Evolutionary conservation across 2,329 filamentous ascomycete genomes (phyloP).

Genomic region (Phialocephala sp.): DNA sequence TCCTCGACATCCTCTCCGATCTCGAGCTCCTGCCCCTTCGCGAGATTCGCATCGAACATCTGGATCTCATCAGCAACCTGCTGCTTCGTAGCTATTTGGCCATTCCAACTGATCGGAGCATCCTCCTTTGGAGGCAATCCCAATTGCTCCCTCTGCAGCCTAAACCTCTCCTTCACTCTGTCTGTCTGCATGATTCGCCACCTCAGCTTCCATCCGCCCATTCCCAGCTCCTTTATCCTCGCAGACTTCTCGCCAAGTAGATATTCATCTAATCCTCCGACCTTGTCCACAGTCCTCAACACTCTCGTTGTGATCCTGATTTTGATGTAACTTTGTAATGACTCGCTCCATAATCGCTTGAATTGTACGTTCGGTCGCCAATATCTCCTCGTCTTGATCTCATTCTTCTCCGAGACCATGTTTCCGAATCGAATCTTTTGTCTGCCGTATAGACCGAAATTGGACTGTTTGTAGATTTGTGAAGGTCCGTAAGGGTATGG

Average conservation of each 20-base stretch:
- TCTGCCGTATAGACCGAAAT: slow-evolving; percentile 73
- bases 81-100: slow-evolving; percentile 43
- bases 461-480: slow-evolving; percentile 78
- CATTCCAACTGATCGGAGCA: slow-evolving; percentile 45
- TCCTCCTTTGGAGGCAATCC: slow-evolving; percentile 63
- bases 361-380: slow-evolving; percentile 74
- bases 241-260: slow-evolving; percentile 79
- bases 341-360: slow-evolving; percentile 69
- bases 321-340: slow-evolving; percentile 67
- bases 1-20: slow-evolving; percentile 48
- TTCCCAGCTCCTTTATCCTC: slow-evolving; percentile 84
- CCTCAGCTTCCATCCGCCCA: slow-evolving; percentile 87
- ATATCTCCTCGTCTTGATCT: slow-evolving; percentile 71
- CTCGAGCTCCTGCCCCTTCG: slow-evolving; percentile 44
- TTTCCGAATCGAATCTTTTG: slow-evolving; percentile 80
- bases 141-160: slow-evolving; percentile 65
- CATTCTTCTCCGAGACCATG: slow-evolving; percentile 70
- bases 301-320: slow-evolving; percentile 73
- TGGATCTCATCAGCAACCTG: slow-evolving; percentile 45
- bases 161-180: slow-evolving; percentile 69
- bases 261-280: slow-evolving; percentile 91
- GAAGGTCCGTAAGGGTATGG: slow-evolving; percentile 76
- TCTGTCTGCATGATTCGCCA: slow-evolving; percentile 88
- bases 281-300: slow-evolving; percentile 77
- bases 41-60: slow-evolving; percentile 52